Evolutionary conservation across 495 filamentous ascomycete genomes (phyloP).

Genomic region (Penicillium maclennaniae): DNA sequence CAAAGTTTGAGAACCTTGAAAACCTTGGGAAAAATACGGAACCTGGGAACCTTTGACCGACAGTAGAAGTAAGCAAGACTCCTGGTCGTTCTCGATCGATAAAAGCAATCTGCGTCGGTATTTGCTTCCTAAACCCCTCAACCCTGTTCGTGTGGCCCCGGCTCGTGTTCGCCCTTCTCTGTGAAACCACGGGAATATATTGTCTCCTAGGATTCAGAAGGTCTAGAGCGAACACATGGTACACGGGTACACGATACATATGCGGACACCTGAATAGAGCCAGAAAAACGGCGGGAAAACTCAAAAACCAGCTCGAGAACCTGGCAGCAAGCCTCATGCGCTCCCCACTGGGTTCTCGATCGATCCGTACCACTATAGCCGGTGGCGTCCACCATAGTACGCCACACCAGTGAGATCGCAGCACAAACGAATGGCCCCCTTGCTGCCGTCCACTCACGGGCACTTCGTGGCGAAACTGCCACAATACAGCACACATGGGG

Average conservation of each 20-base stretch:
- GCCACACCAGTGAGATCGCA: slow-evolving; percentile 26
- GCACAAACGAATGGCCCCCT: slow-evolving; percentile 15
- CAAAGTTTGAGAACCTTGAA: too few relatives aligned
- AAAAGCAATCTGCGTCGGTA: too few relatives aligned
- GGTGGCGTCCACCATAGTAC: slow-evolving; percentile 15
- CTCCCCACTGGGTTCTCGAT: slow-evolving; percentile 1
- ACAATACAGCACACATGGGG: slow-evolving; percentile 17
- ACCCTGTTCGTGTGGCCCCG: neutral
- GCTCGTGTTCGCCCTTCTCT: neutral
- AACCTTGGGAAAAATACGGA: too few relatives aligned
- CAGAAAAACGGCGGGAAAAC: neutral
- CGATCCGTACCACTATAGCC: slow-evolving; percentile 13
- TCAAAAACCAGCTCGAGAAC: neutral
- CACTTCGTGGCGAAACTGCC: neutral
- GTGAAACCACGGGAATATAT: neutral
- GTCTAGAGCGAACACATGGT: neutral
- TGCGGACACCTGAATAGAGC: too few relatives aligned
- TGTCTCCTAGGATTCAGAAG: neutral
- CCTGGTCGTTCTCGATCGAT: too few relatives aligned
- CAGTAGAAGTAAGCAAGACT: too few relatives aligned
- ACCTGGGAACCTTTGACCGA: too few relatives aligned
- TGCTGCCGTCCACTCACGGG: slow-evolving; percentile 4
- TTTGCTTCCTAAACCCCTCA: too few relatives aligned
- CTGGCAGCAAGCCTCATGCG: neutral
- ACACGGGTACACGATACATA: too few relatives aligned